phyloP scores from a whole-genome alignment of 352 stramenopile genomes.

The Aphanomyces euteiches region DNA sequence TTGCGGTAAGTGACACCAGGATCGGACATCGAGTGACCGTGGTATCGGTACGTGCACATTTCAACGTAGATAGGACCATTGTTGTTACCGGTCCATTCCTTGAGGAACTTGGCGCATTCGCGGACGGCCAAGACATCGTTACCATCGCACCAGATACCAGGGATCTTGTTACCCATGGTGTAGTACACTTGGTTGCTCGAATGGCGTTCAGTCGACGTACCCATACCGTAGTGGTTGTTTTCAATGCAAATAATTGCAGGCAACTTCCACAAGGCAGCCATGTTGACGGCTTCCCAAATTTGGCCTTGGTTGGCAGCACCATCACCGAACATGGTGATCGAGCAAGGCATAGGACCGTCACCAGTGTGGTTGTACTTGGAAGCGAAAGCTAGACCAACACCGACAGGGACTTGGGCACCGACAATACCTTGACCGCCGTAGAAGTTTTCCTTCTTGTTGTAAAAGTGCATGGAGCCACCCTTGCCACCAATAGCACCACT shows the following conservation, averaged over 20 bases:
- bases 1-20: constrained; percentile 99
- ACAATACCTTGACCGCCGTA: constrained; percentile 98
- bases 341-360: constrained; percentile 86
- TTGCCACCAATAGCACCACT: constrained; percentile 92
- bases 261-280: constrained; percentile 97
- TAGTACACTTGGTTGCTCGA: constrained; percentile 98
- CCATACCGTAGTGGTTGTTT: constrained; percentile 99
- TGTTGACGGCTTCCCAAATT: constrained; percentile 97
- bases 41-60: constrained; percentile 99
- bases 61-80: constrained; percentile 99
- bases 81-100: constrained; percentile 93
- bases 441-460: constrained; percentile 98
- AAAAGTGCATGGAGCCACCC: constrained; percentile 99
- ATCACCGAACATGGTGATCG: constrained; percentile 98
- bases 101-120: constrained; percentile 96
- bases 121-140: constrained; percentile 98
- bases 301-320: constrained; percentile 99
- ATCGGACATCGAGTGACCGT: constrained; percentile 99
- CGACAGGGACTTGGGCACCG: constrained; percentile 97
- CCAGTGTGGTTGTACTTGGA: constrained; percentile 98
- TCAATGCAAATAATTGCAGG: constrained; percentile 99
- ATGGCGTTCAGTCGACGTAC: constrained; percentile 96
- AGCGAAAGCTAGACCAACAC: constrained; percentile 96
- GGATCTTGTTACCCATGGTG: constrained; percentile 99
- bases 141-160: constrained; percentile 98